Conservation (phyloP, 345 rosid species). For the Microthlaspi erraticum region DNA sequence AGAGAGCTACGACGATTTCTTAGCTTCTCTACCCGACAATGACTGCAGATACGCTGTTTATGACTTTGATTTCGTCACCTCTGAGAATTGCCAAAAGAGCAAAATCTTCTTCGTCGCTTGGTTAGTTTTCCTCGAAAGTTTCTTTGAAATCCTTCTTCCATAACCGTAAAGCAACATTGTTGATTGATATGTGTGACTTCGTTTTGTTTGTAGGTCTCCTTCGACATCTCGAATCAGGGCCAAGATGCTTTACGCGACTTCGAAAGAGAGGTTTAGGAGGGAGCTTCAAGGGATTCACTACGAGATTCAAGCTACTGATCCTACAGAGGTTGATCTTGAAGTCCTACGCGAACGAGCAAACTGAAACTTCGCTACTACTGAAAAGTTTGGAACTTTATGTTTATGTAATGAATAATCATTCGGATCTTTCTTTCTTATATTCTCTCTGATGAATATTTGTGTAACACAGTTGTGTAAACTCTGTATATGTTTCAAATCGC, state of each 20-base stretch:
- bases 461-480: too few species aligned
- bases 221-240: conserved; percentile 66
- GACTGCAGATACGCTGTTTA: conserved; percentile 84
- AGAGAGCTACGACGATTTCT: conserved; percentile 72
- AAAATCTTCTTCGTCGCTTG: conserved; percentile 84
- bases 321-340: conserved; percentile 80
- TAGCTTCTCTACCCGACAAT: conserved; percentile 70
- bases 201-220: conserved; percentile 65
- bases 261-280: conserved; percentile 66
- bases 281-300: conserved; percentile 84
- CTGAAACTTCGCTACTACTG: conserved; percentile 15
- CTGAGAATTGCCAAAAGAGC: conserved; percentile 83
- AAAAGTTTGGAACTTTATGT: conserved; percentile 10
- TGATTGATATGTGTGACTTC: too few species aligned
- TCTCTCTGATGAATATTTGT: too few species aligned
- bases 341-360: conserved; percentile 70
- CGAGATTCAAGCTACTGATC: conserved; percentile 87
- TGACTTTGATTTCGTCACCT: conserved; percentile 71
- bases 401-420: conserved; percentile 42
- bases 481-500: too few species aligned
- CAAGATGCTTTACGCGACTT: conserved; percentile 79
- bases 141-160: neutral
- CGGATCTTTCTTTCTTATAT: conserved; percentile 22
- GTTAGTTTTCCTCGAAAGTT: conserved; percentile 36
- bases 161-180: neutral